Evolutionary conservation across 345 rosid genomes (phyloP), one percentile per base, ranked within the genome.

Genomic region (Lumnitzera racemosa): DNA sequence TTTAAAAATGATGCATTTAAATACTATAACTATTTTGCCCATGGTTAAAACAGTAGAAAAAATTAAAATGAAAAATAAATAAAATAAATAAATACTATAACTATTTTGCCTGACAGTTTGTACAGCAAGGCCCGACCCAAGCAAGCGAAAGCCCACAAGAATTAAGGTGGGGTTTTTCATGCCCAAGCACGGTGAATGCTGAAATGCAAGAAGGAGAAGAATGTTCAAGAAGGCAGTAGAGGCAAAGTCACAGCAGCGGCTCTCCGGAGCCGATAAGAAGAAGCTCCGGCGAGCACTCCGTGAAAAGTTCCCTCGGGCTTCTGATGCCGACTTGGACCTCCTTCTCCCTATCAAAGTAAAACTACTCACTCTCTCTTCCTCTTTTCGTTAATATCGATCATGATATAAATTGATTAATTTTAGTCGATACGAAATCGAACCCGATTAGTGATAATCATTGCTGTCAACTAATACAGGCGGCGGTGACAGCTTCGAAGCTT

Each of bases 141-240:
- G 43, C 43, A 36, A 36, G 11, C 4, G 1, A 36, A 36, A 36
- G 10, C 43, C 43, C 36, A 29, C 36, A 29, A 29, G 36, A 29
- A 29, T 29, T 29, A 29, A 29, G 36, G 20, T 20, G 36, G 1
- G 36, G 10, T 36, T 36, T 36, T 36, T 36, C 2, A 5, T 36
- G 43, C 43, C 43, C 4, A 36, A 36, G 43, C 43, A 36, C 9
- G 7, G 36, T 29, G 9, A 36, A 36, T 9, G 43, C 10, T 7
- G 50, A 17, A 48, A 4, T 13, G 51, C 27, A 53, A 29, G 47
- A 43, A 13, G 23, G 12, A 47, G 3, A 27, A 56, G 16, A 71
- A 51, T 90, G 99, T 94, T 94, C 80, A 94, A 86, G 87, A 94
- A 94, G 83, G 79, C 86, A 59, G 80, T 83, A 5, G 99, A 94